Evolutionary conservation across 108 stramenopile species (phyloP).

Genomic region (Asterionellopsis glacialis): DNA sequence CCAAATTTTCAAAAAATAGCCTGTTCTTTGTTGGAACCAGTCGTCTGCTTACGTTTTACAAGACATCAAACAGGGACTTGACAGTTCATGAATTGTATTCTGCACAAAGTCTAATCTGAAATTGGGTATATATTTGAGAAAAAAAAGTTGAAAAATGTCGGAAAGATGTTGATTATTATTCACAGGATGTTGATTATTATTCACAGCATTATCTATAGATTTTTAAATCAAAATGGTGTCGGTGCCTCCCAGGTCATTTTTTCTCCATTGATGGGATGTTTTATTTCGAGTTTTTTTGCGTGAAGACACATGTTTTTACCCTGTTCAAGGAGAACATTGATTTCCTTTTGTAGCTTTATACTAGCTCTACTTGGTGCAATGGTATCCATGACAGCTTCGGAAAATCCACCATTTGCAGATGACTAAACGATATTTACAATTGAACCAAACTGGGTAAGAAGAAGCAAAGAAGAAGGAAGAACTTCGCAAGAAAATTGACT

Average conservation of each 20-base stretch:
- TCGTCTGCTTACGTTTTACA: too few relatives aligned
- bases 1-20: too few relatives aligned
- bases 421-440: neutral
- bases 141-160: too few relatives aligned
- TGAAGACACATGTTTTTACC: constrained; percentile 70
- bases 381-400: constrained; percentile 15
- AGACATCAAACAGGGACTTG: too few relatives aligned
- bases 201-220: too few relatives aligned
- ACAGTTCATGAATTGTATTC: too few relatives aligned
- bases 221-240: constrained; percentile 40
- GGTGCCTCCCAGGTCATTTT: constrained; percentile 33
- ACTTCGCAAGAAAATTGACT: neutral
- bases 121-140: too few relatives aligned
- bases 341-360: constrained; percentile 29
- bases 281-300: constrained; percentile 45
- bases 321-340: constrained; percentile 22
- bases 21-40: too few relatives aligned
- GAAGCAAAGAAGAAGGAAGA: neutral
- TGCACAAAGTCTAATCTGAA: too few relatives aligned
- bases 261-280: constrained; percentile 64
- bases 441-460: neutral
- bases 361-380: constrained; percentile 28
- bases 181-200: too few relatives aligned
- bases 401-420: constrained; percentile 28
- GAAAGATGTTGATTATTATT: too few relatives aligned